These are phyloP conservation scores for Podospora pseudocomata DNA, from an alignment of 495 filamentous ascomycete species.

Conservation along the genomic window DNA sequence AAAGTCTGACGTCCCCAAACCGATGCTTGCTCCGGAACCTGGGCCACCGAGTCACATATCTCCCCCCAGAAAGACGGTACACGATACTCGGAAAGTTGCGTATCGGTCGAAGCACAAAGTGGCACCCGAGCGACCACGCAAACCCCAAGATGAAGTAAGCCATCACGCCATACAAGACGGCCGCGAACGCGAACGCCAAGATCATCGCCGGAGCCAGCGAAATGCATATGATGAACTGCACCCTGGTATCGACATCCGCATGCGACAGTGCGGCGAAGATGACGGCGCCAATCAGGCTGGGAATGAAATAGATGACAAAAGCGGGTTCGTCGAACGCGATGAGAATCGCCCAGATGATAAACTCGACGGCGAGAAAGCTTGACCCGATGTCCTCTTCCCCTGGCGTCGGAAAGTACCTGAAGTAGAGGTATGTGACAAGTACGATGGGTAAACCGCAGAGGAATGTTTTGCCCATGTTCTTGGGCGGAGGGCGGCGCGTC, in stretches of 20 bases:
- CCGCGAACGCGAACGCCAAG: background rate
- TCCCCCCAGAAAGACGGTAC: background rate
- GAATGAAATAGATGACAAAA: background rate
- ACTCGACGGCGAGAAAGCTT: background rate
- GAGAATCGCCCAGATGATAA: background rate
- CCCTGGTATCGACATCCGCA: background rate
- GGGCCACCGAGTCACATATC: background rate
- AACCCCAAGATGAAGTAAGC: background rate
- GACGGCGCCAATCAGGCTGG: background rate
- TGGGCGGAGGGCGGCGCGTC: background rate
- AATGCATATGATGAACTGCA: background rate
- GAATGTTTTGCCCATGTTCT: background rate
- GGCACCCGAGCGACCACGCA: too few relatives aligned
- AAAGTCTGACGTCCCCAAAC: background rate
- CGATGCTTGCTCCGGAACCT: background rate
- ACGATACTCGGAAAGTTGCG: background rate
- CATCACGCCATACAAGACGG: background rate
- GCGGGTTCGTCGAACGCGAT: background rate
- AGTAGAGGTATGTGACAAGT: background rate
- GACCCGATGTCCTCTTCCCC: background rate
- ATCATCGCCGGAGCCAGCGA: background rate
- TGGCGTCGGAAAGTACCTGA: background rate
- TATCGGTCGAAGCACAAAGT: background rate
- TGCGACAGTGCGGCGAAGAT: background rate
- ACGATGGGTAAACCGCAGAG: background rate